Base-by-base conservation (phyloP, 176 grass and related monocot species). In the Poa pratensis region DNA sequence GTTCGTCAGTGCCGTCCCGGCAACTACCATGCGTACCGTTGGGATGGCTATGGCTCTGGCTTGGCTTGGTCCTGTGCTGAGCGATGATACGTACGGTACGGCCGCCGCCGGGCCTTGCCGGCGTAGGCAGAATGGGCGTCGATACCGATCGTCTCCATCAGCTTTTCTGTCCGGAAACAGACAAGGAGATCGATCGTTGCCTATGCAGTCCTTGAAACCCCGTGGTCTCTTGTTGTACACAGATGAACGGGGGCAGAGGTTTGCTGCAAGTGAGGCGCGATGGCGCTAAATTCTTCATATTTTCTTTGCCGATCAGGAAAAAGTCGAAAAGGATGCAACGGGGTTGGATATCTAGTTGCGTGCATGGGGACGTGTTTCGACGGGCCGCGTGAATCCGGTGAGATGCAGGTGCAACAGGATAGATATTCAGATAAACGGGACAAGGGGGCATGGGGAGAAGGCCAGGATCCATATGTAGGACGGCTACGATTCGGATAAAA, bases 371-470 rank as follows among this genome's bases (percentile, higher is more conserved):
- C 1, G 48, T 16, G 48, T 50, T 51, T 51, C 49, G 49, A 51
- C 4, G 14, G 49, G 49, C 49, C 49, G 49, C 14, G 14, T 51
- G 49, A 17, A 51, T 17, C 49, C 49, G 49, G 23, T 49, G 57
- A 55, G 3, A 15, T 39, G 69, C 60, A 17, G 27, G 10, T 27
- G 70, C 43, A 16, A n/a, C 14, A 42, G 30, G 64, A 79, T 45
- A 57, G 45, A 80, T 58, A 67, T 87, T 87, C 86, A 28, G 84
- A 82, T 77, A 51, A 46, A 35, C 54, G 48, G 28, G 80, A 40
- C 45, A 79, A 30, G 7, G 9, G 75, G n/a, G 34, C 59, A 75
- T 48, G 76, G 80, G 7, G 14, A 71, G 20, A 37, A 61, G 2
- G 18, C 24, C n/a, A 28, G 14, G 17, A 34, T 65, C 32, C 61